Percentiles rank a stretch among this genome's conserved stretches.
These are phyloP conservation scores for Jaapia argillacea DNA, from an alignment of 768 basidiomycete genomes.

Conservation along the genomic window DNA sequence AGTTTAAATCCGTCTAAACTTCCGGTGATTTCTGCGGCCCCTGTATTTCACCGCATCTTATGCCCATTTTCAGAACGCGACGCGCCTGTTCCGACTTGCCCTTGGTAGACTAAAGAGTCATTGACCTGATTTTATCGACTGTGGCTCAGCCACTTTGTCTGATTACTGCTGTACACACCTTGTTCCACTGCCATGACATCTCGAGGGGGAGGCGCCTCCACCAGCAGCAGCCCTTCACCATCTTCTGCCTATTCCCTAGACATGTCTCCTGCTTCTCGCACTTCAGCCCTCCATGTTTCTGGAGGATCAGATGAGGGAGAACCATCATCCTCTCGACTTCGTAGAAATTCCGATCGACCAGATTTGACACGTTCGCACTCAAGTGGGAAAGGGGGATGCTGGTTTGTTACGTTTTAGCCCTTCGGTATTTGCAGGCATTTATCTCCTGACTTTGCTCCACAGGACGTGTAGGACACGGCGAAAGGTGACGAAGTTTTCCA, in stretches of 20 bases:
- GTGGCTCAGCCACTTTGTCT: no score
- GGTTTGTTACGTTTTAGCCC: background rate
- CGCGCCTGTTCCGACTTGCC: no score
- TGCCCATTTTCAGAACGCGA: no score
- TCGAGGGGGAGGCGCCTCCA: background rate
- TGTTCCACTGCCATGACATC: background rate
- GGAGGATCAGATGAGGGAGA: conserved; percentile 12
- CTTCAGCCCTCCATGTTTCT: background rate
- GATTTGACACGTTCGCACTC: conserved; percentile 21
- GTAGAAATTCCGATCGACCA: background rate
- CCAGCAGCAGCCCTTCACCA: background rate
- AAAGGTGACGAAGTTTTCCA: no score
- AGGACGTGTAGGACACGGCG: conserved; percentile 82
- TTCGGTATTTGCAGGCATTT: background rate
- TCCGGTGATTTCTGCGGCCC: no score
- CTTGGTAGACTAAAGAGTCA: no score
- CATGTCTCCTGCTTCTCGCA: background rate
- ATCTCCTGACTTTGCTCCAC: conserved; percentile 1
- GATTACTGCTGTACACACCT: background rate
- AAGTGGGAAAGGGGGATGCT: conserved; percentile 68
- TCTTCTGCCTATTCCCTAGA: background rate
- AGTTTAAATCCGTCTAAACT: background rate
- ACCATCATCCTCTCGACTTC: conserved; percentile 6
- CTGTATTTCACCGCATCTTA: no score
- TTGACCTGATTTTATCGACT: no score